A percentile compares a stretch with the other conserved stretches of the same genome.
phyloP scores from a whole-genome alignment of 345 rosid genomes.

The Kernera saxatilis region DNA sequence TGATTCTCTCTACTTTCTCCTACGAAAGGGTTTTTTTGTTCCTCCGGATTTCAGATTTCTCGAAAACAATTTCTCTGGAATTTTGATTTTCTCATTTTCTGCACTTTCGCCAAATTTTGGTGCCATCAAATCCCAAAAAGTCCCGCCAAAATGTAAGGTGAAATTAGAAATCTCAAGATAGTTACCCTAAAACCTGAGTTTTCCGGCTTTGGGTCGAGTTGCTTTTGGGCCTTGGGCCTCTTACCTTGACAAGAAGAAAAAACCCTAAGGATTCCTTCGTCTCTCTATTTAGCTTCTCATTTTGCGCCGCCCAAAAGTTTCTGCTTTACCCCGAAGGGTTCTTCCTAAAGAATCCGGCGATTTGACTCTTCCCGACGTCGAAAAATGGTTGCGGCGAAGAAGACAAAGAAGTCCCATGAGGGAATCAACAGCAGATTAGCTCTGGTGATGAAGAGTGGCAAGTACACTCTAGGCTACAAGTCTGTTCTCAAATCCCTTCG shows the following conservation, averaged over 20 bases:
- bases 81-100: neutral
- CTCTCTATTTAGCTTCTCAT: slow-evolving; percentile 9
- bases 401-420: slow-evolving; percentile 76
- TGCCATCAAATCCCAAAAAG: slow-evolving; percentile 7
- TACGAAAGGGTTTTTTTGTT: neutral
- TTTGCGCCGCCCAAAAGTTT: slow-evolving; percentile 1
- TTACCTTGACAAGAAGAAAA: neutral
- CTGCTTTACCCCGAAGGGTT: neutral
- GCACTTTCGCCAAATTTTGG: neutral
- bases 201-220: neutral
- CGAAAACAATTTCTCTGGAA: neutral
- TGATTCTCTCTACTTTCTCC: neutral
- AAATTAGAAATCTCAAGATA: neutral
- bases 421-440: slow-evolving; percentile 81
- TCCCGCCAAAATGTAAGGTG: slow-evolving; percentile 24
- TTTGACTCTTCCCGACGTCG: slow-evolving; percentile 3
- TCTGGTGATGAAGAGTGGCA: slow-evolving; percentile 82
- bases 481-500: slow-evolving; percentile 67
- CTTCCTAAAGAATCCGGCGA: slow-evolving; percentile 6
- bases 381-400: slow-evolving; percentile 30
- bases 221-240: neutral
- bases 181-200: neutral
- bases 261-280: slow-evolving; percentile 11
- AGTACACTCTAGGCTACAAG: slow-evolving; percentile 66
- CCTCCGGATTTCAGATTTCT: slow-evolving; percentile 9